These are phyloP conservation scores for Geosmithia flava DNA, from an alignment of 2,329 filamentous ascomycete genomes.

Conservation along the genomic window DNA sequence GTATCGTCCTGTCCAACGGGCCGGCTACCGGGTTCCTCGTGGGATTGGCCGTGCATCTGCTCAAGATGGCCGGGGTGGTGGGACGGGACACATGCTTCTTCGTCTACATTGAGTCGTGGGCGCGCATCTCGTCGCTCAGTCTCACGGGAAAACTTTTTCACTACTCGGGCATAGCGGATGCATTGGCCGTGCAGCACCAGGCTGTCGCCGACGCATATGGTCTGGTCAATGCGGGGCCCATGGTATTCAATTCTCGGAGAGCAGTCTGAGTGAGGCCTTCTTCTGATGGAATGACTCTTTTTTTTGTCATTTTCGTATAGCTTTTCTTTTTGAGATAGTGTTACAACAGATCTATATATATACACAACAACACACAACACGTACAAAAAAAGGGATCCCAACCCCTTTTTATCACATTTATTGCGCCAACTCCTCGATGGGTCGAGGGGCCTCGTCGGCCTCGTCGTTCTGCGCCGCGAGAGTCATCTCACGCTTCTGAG, in stretches of 20 bases:
- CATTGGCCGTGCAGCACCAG: constrained; percentile 75
- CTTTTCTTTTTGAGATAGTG: too few species aligned
- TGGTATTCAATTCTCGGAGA: constrained; percentile 25
- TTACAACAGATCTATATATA: background rate
- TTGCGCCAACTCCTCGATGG: background rate
- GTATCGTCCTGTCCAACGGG: constrained; percentile 75
- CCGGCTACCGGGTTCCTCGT: constrained; percentile 80
- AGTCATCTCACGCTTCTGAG: constrained; percentile 27
- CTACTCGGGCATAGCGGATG: constrained; percentile 51
- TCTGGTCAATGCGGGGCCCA: constrained; percentile 21
- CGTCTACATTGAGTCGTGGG: constrained; percentile 89
- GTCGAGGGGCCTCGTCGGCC: background rate
- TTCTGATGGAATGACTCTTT: background rate
- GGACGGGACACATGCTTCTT: constrained; percentile 51
- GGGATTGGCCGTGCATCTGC: constrained; percentile 31
- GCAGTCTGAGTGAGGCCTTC: background rate
- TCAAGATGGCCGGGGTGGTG: constrained; percentile 32
- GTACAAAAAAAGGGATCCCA: too few species aligned
- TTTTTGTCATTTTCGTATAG: background rate
- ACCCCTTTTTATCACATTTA: background rate
- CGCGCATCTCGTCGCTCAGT: constrained; percentile 70
- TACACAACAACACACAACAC: background rate
- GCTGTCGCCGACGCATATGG: constrained; percentile 38
- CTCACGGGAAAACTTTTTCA: constrained; percentile 70
- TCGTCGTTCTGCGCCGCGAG: constrained; percentile 10